Base-by-base conservation (phyloP, 139 green algal species). In the Micractinium sp. region DNA sequence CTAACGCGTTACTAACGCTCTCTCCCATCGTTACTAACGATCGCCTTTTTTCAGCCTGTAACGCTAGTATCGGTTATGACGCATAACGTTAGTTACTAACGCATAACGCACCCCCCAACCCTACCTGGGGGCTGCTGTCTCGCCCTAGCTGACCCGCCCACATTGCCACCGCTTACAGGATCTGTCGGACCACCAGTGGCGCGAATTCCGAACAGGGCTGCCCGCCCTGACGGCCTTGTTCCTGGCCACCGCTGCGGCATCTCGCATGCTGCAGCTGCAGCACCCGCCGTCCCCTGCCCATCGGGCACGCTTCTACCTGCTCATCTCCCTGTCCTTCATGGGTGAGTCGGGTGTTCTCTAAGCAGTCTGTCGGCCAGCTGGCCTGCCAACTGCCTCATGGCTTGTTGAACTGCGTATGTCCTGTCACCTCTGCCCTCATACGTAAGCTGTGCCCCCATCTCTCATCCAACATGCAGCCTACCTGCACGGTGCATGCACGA, bases 161-260 rank as follows among this genome's bases (percentile, higher is more conserved):
- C 47, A 56, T 9, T 9, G 47, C 47, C 47, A 56, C 5, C 47
- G n/a, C 15, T 1, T 66, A 33, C 74, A 95, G 78, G 96, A 98
- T 80, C 83, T 97, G 29, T 98, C 95, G 25, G 96, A 98, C 90
- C 89, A 92, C 13, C 96, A 98, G 79, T 98, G 96, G 96, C 88
- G 95, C 35, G 86, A 93, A 13, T 98, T 98, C 88, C 86, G 96
- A 3, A 85, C 67, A 0, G 87, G 85, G 1, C 60, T 96, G 71
- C 90, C 89, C 4, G 63, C 89, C 18, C 89, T 96, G 5, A 53
- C 87, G 0, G 74, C 75, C 0, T 89, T 90, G 0, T 77, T 97
- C 82, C 75, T 69, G 7, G 82, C 38, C 14, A 95, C 94, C 77
- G 88, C 92, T 9, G 22, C 56, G 1, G 31, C 87, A 5, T 96